phyloP scores from a whole-genome alignment of 2,329 filamentous ascomycete species.

The Triangularia verruculosa region DNA sequence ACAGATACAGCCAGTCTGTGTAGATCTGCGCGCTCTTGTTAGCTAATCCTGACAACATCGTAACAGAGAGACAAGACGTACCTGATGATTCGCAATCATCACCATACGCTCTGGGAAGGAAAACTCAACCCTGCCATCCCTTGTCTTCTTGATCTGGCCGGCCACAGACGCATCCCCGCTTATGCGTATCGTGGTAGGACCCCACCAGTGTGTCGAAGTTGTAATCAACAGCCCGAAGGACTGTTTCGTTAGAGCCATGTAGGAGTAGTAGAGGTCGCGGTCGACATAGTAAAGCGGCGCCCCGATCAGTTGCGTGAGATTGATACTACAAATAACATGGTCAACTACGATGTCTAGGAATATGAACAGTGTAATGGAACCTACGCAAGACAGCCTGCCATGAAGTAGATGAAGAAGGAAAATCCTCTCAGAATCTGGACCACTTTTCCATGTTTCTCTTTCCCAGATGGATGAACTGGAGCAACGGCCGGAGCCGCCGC shows the following conservation, averaged over 20 bases:
- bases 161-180: conserved; percentile 79
- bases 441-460: conserved; percentile 48
- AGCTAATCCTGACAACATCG: conserved; percentile 14
- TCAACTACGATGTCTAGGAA: neutral
- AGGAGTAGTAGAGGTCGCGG: conserved; percentile 75
- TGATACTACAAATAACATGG: conserved; percentile 46
- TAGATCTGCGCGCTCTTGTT: conserved; percentile 57
- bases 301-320: conserved; percentile 72
- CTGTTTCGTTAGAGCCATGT: conserved; percentile 84
- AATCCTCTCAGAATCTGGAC: conserved; percentile 52
- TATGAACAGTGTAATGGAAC: conserved; percentile 23
- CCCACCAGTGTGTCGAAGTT: conserved; percentile 81
- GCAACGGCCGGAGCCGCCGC: conserved; percentile 9
- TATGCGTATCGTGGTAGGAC: conserved; percentile 77
- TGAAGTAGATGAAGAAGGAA: conserved; percentile 53
- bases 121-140: conserved; percentile 72
- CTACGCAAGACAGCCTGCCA: conserved; percentile 48
- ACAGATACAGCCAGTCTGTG: conserved; percentile 88
- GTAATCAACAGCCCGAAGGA: conserved; percentile 76
- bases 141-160: conserved; percentile 66
- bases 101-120: conserved; percentile 78
- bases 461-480: conserved; percentile 51
- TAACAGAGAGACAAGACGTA: conserved; percentile 35
- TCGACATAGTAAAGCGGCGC: conserved; percentile 73
- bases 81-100: conserved; percentile 82